Conservation (phyloP, 345 rosid genomes). For the Odontarrhena argentea region DNA sequence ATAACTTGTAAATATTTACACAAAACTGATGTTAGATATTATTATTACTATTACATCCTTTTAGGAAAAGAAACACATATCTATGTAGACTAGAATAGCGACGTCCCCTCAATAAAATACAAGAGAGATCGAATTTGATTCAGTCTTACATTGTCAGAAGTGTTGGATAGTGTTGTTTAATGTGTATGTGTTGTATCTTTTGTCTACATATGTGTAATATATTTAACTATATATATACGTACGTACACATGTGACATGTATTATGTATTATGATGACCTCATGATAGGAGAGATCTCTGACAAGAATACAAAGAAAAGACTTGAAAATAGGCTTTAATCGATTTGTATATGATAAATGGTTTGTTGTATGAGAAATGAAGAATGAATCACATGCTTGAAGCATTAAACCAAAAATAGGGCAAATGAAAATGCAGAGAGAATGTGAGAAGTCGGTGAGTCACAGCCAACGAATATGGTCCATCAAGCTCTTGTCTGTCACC, state of each 20-base stretch:
- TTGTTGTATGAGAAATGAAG: slow-evolving; percentile 2
- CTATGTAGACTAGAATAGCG: slow-evolving; percentile 10
- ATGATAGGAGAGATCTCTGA: slow-evolving; percentile 46
- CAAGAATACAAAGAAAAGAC: slow-evolving; percentile 23
- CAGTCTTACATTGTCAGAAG: slow-evolving; percentile 40
- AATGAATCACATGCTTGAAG: slow-evolving; percentile 35
- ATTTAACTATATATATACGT: not conserved
- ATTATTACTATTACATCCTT: not conserved
- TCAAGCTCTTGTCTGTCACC: slow-evolving; percentile 38
- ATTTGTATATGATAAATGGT: slow-evolving; percentile 15
- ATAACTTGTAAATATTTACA: too few relatives aligned
- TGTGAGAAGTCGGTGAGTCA: slow-evolving; percentile 28
- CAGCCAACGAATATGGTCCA: slow-evolving; percentile 40
- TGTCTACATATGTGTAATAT: slow-evolving; percentile 14
- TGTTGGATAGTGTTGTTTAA: slow-evolving; percentile 8
- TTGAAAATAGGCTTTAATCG: slow-evolving; percentile 42
- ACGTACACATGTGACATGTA: slow-evolving; percentile 31
- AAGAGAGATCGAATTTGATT: slow-evolving; percentile 36
- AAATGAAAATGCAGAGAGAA: slow-evolving; percentile 19
- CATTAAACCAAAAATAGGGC: slow-evolving; percentile 18
- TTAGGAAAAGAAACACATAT: slow-evolving; percentile 12
- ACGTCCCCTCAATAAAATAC: not conserved
- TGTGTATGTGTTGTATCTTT: slow-evolving; percentile 17
- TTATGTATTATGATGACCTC: slow-evolving; percentile 41
- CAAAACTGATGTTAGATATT: not conserved